These are phyloP conservation scores for Fusarium acutatum DNA, from an alignment of 2,329 filamentous ascomycete genomes.

Conservation along the genomic window DNA sequence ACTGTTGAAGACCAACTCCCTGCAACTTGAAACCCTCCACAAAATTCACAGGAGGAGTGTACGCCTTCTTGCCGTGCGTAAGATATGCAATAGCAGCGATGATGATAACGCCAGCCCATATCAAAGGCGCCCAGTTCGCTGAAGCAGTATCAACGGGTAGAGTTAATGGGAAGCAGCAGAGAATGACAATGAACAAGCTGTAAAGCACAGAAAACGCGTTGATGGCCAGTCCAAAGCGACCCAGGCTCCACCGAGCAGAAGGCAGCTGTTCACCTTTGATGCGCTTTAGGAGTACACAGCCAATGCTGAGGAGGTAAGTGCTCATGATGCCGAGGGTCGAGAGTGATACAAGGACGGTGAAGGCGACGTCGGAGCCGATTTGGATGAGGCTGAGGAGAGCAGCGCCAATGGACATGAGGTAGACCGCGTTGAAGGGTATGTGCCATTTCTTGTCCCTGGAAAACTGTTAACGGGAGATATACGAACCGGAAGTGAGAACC, in stretches of 20 bases:
- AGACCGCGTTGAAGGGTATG: conserved; percentile 22
- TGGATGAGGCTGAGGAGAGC: conserved; percentile 17
- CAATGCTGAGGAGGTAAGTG: conserved; percentile 22
- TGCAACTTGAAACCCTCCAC: conserved; percentile 14
- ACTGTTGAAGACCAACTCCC: conserved; percentile 9
- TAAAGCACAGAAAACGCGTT: conserved; percentile 21
- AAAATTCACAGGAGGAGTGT: conserved; percentile 21
- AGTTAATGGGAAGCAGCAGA: conserved; percentile 17
- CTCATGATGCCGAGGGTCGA: conserved; percentile 23
- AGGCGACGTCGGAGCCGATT: conserved; percentile 17
- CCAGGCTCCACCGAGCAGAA: conserved; percentile 15
- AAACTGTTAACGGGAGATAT: neutral
- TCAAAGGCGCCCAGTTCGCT: conserved; percentile 22
- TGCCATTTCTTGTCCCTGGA: conserved; percentile 21
- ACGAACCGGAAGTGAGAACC: rapidly evolving
- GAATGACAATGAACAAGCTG: conserved; percentile 23
- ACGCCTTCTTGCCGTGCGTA: neutral
- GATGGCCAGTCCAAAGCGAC: conserved; percentile 2
- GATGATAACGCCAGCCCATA: conserved; percentile 18
- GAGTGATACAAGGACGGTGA: conserved; percentile 8
- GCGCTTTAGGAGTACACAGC: conserved; percentile 20
- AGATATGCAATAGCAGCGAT: conserved; percentile 9
- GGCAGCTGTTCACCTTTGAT: conserved; percentile 16
- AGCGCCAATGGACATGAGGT: conserved; percentile 22
- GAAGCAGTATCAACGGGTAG: conserved; percentile 10